These are phyloP conservation scores for Eucalyptus urophylla DNA, from an alignment of 345 rosid genomes.

Conservation along the genomic window DNA sequence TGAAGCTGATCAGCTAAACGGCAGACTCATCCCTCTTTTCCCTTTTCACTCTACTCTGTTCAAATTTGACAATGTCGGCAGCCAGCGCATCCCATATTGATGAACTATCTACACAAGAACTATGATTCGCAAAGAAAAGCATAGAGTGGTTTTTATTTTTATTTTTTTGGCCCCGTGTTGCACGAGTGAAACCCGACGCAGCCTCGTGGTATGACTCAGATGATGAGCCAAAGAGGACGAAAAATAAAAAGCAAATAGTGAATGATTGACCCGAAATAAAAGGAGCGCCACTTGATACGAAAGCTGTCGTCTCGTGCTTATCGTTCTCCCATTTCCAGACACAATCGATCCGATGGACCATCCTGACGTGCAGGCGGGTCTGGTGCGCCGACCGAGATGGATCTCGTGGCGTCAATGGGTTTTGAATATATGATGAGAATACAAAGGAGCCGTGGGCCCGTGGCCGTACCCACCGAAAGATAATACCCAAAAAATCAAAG, in stretches of 20 bases:
- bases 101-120: background rate
- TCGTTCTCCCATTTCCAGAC: background rate
- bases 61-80: background rate
- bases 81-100: fast-evolving
- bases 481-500: background rate
- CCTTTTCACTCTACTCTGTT: background rate
- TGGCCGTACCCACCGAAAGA: background rate
- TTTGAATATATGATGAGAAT: background rate
- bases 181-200: background rate
- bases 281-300: background rate
- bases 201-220: background rate
- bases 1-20: background rate
- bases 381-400: background rate
- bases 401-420: background rate
- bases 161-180: background rate
- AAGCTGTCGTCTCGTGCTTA: background rate
- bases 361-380: background rate
- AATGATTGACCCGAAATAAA: background rate
- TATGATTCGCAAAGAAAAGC: background rate
- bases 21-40: background rate
- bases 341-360: background rate
- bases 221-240: background rate
- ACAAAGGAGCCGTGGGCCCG: no score
- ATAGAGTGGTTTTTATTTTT: background rate
- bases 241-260: background rate